Conservation (phyloP, 306 rosid genomes). For the Heteromeles arbutifolia region DNA sequence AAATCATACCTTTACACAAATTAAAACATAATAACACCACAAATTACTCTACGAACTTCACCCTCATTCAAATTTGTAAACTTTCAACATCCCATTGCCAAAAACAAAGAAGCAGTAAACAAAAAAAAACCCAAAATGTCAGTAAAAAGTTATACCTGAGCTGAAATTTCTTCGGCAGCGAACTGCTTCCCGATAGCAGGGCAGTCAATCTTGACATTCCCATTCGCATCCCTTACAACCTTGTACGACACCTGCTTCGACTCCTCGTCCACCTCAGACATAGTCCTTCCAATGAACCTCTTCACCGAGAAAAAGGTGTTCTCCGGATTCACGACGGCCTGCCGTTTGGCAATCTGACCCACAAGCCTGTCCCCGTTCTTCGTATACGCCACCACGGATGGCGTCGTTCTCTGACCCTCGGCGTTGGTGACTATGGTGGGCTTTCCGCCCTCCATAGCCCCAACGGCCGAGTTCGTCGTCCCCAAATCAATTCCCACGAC, state of each 20-base stretch:
- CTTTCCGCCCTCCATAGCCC: conserved; percentile 15
- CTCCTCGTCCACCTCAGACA: conserved; percentile 66
- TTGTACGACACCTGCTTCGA: conserved; percentile 62
- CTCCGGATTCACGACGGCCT: conserved; percentile 65
- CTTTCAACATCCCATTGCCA: background rate
- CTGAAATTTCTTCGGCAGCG: conserved; percentile 74
- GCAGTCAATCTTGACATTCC: conserved; percentile 66
- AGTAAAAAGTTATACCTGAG: conserved; percentile 44
- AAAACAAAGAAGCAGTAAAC: conserved; percentile 9
- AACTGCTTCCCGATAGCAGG: conserved; percentile 62
- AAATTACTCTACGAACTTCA: background rate
- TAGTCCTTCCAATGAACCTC: conserved; percentile 68
- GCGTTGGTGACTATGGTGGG: conserved; percentile 13
- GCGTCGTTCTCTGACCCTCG: conserved; percentile 20
- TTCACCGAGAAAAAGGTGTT: conserved; percentile 61
- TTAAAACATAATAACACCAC: background rate
- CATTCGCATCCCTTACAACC: conserved; percentile 55
- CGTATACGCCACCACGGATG: conserved; percentile 56
- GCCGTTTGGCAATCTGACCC: conserved; percentile 67
- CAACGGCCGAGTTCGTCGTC: conserved; percentile 14
- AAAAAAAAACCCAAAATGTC: background rate
- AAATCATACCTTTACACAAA: background rate
- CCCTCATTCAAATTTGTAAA: background rate
- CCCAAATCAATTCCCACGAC: conserved; percentile 18
- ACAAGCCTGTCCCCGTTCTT: conserved; percentile 63